Conservation (phyloP, 495 filamentous ascomycete species). For the Penicillium canescens region DNA sequence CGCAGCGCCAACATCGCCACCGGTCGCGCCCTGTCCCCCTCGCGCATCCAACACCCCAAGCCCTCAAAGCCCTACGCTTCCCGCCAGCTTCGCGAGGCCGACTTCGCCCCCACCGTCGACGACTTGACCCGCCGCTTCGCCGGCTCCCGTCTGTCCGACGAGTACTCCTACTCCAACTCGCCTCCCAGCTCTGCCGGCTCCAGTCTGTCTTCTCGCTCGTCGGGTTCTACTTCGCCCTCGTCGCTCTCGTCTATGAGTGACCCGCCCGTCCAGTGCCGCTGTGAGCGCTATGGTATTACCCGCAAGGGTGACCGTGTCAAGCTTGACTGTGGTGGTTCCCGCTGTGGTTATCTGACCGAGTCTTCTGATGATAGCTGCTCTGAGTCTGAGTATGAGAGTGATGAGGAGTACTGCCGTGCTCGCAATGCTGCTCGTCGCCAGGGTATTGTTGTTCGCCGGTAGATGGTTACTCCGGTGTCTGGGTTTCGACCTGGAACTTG, state of each 20-base stretch:
- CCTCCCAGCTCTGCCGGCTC: constrained; percentile 75
- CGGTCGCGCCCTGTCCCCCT: constrained; percentile 81
- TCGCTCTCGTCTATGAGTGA: constrained; percentile 75
- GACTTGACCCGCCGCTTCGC: constrained; percentile 74
- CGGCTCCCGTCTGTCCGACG: constrained; percentile 68
- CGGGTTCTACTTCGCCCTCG: constrained; percentile 67
- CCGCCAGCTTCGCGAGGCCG: constrained; percentile 75
- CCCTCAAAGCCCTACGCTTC: constrained; percentile 84
- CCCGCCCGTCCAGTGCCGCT: constrained; percentile 72
- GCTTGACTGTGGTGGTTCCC: constrained; percentile 86
- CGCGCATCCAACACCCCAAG: constrained; percentile 88
- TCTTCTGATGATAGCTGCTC: constrained; percentile 53
- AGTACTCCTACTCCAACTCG: constrained; percentile 61
- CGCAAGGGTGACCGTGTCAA: constrained; percentile 88
- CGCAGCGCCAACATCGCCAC: constrained; percentile 67
- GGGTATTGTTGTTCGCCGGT: constrained; percentile 71
- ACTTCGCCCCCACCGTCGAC: constrained; percentile 71
- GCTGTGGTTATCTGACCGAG: constrained; percentile 74
- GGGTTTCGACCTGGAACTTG: neutral
- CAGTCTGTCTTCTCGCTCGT: constrained; percentile 71
- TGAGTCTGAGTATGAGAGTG: constrained; percentile 54
- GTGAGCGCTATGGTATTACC: constrained; percentile 95
- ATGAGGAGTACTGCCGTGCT: constrained; percentile 54
- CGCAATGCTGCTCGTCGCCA: constrained; percentile 63
- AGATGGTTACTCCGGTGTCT: constrained; percentile 2